Evolutionary conservation across 1,284 basidiomycete genomes (phyloP), one percentile per base, ranked within the genome.

Genomic region (Microbotryum violaceum): DNA sequence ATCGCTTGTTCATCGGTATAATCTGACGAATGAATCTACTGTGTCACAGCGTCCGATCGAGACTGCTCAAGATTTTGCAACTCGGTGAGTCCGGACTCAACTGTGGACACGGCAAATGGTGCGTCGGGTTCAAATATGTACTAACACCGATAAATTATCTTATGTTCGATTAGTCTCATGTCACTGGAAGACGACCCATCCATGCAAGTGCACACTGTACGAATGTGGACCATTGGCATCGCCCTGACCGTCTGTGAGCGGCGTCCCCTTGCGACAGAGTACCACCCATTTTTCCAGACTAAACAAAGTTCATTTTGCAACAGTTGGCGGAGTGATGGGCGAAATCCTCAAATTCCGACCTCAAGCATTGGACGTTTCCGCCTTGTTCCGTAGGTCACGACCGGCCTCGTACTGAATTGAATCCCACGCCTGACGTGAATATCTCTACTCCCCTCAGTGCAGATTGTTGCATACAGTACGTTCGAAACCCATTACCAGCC

Each of bases 321-420:
- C 16, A 23, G 54, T 57, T n/a, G 56, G 48, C n/a, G 56, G 49
- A 18, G 56, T 57, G 18, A 23, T 57, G 23, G 56, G 56, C 1
- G 14, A 57, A 46, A 49, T 57, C n/a, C 50, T 57, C 21, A 55
- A 57, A 12, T 57, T 57, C 31, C 56, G 56, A 55, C 56, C 56
- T 14, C 56, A 57, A 37, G 25, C 49, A 16, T 49, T 57, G 21
- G 54, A 29, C 23, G 56, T 57, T 12, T 57, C 56, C 46, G 49
- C 54, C 1, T 46, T 57, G n/a, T 57, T 57, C 49, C 21, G 37
- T 42, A 42, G 16, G 37, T 42, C 37, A 42, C 37, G 16, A 42
- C 16, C 14, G 16, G 37, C 37, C 37, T 42, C 14, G 12, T 18
- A 42, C 12, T 42, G 37, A 10, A 42, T 12, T 4, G 12, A 42